Evolutionary conservation across 1,284 basidiomycete species (phyloP).

Genomic region (Gymnopus androsaceus): DNA sequence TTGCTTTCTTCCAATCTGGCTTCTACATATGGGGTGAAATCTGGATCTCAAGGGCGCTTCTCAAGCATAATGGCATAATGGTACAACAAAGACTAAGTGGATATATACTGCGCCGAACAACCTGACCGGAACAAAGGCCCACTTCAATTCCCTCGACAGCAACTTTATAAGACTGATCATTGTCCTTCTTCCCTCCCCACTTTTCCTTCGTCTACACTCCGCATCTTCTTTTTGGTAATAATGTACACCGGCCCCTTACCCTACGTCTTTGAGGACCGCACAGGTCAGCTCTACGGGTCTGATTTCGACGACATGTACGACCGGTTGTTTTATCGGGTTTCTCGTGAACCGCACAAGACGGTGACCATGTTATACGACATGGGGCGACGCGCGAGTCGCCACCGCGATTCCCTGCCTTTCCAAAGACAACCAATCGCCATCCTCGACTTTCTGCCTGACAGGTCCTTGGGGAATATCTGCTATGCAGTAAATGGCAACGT

Average conservation of each 20-base stretch:
- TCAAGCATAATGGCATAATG: slow-evolving; percentile 7
- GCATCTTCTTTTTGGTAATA: neutral
- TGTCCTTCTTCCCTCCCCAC: neutral
- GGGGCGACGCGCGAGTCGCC: slow-evolving; percentile 59
- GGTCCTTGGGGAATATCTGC: slow-evolving; percentile 57
- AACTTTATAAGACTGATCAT: slow-evolving; percentile 4
- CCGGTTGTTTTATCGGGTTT: slow-evolving; percentile 64
- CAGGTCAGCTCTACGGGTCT: slow-evolving; percentile 52
- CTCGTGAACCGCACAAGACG: slow-evolving; percentile 41
- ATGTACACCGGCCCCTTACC: slow-evolving; percentile 32
- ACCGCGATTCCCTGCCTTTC: slow-evolving; percentile 53
- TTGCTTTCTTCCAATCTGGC: neutral
- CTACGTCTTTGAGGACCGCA: slow-evolving; percentile 69
- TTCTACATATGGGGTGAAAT: slow-evolving; percentile 7
- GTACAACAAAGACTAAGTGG: slow-evolving; percentile 4
- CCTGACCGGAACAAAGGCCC: neutral
- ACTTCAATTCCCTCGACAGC: neutral
- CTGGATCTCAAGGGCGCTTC: slow-evolving; percentile 5
- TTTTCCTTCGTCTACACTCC: neutral
- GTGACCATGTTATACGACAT: slow-evolving; percentile 58
- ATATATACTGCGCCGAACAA: slow-evolving; percentile 4
- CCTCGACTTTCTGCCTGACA: slow-evolving; percentile 57
- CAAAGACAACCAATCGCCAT: slow-evolving; percentile 51
- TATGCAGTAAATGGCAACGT: slow-evolving; percentile 39
- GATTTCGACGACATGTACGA: slow-evolving; percentile 79